Percentiles rank a stretch among this genome's conserved stretches.
Conservation (phyloP, 1,284 basidiomycete genomes). For the Trichosporon asahii region DNA sequence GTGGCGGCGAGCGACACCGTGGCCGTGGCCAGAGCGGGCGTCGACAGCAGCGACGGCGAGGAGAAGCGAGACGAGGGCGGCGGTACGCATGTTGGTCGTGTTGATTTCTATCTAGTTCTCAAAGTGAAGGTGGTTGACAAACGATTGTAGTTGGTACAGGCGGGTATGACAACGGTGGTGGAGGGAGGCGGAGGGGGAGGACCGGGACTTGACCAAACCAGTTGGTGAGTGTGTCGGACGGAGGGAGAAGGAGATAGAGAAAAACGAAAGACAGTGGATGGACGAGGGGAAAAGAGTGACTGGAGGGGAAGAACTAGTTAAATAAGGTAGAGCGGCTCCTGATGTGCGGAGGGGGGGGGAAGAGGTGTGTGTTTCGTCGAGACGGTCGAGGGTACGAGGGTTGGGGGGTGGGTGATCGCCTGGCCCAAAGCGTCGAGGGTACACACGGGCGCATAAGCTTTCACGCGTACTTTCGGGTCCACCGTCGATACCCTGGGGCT, state of each 20-base stretch:
- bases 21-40: background rate
- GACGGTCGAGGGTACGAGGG: background rate
- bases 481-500: background rate
- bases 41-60: background rate
- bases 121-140: background rate
- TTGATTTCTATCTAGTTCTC: background rate
- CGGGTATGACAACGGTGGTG: background rate
- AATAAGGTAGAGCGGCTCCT: background rate
- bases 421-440: background rate
- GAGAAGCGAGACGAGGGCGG: conserved; percentile 8
- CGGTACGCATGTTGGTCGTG: background rate
- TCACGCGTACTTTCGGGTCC: conserved; percentile 3
- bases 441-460: background rate
- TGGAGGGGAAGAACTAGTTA: background rate
- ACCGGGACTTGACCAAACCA: background rate
- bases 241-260: conserved; percentile 2
- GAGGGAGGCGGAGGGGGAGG: background rate
- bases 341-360: background rate
- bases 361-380: background rate
- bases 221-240: background rate
- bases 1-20: background rate
- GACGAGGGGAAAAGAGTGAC: background rate
- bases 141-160: conserved; percentile 9
- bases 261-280: background rate
- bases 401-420: background rate